These are phyloP conservation scores for Cornus kousa DNA, from an alignment of 148 eudicot species.

Conservation along the genomic window DNA sequence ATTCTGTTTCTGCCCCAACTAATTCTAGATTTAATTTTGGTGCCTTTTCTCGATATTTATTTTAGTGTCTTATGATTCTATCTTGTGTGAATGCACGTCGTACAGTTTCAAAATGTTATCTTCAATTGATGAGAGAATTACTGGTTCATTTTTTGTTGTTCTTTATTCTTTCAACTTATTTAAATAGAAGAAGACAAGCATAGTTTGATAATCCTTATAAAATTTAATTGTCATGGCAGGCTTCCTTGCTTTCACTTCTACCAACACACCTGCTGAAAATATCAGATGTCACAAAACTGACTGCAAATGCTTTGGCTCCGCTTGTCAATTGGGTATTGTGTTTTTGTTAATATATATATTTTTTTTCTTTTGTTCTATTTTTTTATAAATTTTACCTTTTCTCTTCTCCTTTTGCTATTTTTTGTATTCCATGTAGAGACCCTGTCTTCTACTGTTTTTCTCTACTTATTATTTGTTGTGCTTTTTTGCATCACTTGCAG, in stretches of 20 bases:
- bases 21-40: too few relatives aligned
- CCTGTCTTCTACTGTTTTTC: neutral
- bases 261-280: slow-evolving; percentile 64
- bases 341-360: slow-evolving; percentile 10
- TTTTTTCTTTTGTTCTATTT: neutral
- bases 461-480: neutral
- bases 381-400: neutral
- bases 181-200: neutral
- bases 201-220: neutral
- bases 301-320: slow-evolving; percentile 56
- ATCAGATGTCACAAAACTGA: slow-evolving; percentile 49
- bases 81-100: too few relatives aligned
- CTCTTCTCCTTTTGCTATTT: neutral
- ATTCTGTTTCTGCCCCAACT: neutral
- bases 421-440: neutral
- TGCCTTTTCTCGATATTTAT: too few relatives aligned
- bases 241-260: slow-evolving; percentile 74
- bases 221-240: slow-evolving; percentile 50
- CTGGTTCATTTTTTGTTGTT: neutral
- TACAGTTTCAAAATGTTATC: too few relatives aligned
- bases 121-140: neutral
- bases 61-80: too few relatives aligned
- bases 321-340: slow-evolving; percentile 74
- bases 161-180: neutral
- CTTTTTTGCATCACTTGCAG: slow-evolving; percentile 34